Percentiles rank a stretch among this genome's conserved stretches.
These are phyloP conservation scores for Apiospora arundinis DNA, from an alignment of 2,329 filamentous ascomycete genomes.

Conservation along the genomic window DNA sequence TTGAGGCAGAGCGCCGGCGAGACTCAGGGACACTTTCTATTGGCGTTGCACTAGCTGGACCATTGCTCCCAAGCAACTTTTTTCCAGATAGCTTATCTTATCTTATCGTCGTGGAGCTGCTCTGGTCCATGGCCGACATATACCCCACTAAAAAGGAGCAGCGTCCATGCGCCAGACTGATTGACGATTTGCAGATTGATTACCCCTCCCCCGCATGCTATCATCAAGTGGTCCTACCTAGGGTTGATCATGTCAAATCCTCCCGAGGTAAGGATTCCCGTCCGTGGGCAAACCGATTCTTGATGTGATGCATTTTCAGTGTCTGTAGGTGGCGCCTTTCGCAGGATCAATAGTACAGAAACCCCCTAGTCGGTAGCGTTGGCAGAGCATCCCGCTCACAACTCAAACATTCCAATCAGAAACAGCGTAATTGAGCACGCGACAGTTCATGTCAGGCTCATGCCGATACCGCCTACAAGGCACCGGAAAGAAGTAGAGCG, in stretches of 20 bases:
- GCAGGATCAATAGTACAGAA: neutral
- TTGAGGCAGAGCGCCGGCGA: conserved; percentile 2
- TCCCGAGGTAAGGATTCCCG: too few relatives aligned
- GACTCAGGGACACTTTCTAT: neutral
- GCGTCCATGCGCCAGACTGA: neutral
- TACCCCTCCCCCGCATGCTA: conserved; percentile 7
- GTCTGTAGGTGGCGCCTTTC: neutral
- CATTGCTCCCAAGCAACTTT: conserved; percentile 10
- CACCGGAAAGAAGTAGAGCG: neutral
- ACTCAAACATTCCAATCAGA: neutral
- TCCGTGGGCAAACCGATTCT: neutral
- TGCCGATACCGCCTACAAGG: conserved; percentile 1
- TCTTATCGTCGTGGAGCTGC: neutral
- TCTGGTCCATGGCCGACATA: neutral
- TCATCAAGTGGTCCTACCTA: neutral
- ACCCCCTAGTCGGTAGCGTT: neutral
- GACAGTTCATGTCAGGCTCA: conserved; percentile 8
- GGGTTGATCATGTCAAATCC: neutral
- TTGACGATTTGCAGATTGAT: neutral
- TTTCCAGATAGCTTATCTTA: conserved; percentile 10
- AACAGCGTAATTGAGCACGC: conserved; percentile 10
- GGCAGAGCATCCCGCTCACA: neutral
- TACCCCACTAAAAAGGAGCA: neutral
- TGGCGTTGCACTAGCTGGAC: neutral
- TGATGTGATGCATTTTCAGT: neutral